A percentile compares a stretch with the other conserved stretches of the same genome.
These are phyloP conservation scores for Abortiporus biennis DNA, from an alignment of 1,284 basidiomycete species.

Conservation along the genomic window DNA sequence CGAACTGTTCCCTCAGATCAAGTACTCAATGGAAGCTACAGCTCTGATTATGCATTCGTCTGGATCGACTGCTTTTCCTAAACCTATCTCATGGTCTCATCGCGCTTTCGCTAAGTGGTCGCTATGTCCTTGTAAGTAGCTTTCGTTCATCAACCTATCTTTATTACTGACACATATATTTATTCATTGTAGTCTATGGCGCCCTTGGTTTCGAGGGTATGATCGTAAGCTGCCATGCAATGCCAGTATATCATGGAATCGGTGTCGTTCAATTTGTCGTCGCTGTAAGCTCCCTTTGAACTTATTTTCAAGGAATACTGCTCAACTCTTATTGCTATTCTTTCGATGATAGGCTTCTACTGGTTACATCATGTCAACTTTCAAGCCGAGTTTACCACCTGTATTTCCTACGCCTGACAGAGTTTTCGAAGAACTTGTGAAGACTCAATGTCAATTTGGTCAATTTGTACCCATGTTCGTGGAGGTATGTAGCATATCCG, in stretches of 20 bases:
- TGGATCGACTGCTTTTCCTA: constrained; percentile 22
- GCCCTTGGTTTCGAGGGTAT: constrained; percentile 15
- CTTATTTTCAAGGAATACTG: background rate
- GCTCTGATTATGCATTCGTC: constrained; percentile 24
- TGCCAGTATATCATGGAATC: constrained; percentile 22
- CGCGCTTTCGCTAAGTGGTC: constrained; percentile 6
- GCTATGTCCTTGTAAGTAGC: constrained; percentile 10
- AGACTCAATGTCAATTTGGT: constrained; percentile 14
- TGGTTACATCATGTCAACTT: constrained; percentile 13
- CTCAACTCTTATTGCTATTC: background rate
- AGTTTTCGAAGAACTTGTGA: constrained; percentile 16
- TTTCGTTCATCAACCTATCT: background rate
- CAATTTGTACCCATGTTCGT: constrained; percentile 21
- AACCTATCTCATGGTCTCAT: constrained; percentile 15
- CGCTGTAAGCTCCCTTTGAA: constrained; percentile 12
- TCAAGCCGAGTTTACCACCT: constrained; percentile 16
- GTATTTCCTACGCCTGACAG: constrained; percentile 17
- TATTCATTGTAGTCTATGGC: constrained; percentile 14
- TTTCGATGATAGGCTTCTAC: constrained; percentile 10
- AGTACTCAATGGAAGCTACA: constrained; percentile 11
- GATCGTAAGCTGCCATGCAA: constrained; percentile 14
- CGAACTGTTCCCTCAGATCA: constrained; percentile 12
- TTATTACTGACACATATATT: background rate
- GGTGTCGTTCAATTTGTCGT: constrained; percentile 11
- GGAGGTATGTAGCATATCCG: constrained; percentile 18